Conservation (phyloP, 768 basidiomycete species). For the Boletus rubropictus region DNA sequence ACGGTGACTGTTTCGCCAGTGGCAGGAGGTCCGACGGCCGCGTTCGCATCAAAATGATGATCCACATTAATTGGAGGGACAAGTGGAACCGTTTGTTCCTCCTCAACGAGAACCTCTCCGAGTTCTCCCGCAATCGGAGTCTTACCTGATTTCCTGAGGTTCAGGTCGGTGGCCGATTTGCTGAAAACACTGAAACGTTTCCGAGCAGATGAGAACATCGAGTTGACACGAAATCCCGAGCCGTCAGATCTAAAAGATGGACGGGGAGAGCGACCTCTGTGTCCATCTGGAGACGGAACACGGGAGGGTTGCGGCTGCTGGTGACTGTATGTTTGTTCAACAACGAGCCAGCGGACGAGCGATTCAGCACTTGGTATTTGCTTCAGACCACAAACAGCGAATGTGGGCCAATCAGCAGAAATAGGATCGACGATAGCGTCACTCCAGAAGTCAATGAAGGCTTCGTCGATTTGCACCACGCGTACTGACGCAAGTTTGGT, state of each 20-base stretch:
- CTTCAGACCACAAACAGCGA: slow-evolving; percentile 67
- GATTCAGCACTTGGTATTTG: slow-evolving; percentile 17
- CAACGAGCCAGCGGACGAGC: slow-evolving; percentile 55
- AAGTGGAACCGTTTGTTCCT: slow-evolving; percentile 26
- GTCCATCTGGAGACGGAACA: slow-evolving; percentile 22
- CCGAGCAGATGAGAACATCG: slow-evolving; percentile 45
- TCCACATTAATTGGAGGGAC: slow-evolving; percentile 26
- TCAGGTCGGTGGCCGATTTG: slow-evolving; percentile 18
- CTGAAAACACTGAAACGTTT: slow-evolving; percentile 64
- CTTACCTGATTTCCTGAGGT: slow-evolving; percentile 29
- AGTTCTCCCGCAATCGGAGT: slow-evolving; percentile 53
- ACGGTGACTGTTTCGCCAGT: slow-evolving; percentile 19
- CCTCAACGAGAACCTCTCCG: slow-evolving; percentile 63
- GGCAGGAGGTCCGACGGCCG: slow-evolving; percentile 16
- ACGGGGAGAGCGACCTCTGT: slow-evolving; percentile 35
- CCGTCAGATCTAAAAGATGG: slow-evolving; percentile 42
- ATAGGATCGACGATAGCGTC: slow-evolving; percentile 70
- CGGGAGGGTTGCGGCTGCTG: slow-evolving; percentile 32
- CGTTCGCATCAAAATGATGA: slow-evolving; percentile 25
- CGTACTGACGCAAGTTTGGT: slow-evolving; percentile 36
- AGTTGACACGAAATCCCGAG: slow-evolving; percentile 32
- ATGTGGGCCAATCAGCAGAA: slow-evolving; percentile 57
- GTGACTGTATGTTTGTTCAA: slow-evolving; percentile 54
- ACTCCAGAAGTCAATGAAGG: slow-evolving; percentile 79
- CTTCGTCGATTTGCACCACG: slow-evolving; percentile 65